A percentile compares a stretch with the other conserved stretches of the same genome.
These are phyloP conservation scores for Spirogloea muscicola DNA, from an alignment of 139 green algal genomes.

Conservation along the genomic window DNA sequence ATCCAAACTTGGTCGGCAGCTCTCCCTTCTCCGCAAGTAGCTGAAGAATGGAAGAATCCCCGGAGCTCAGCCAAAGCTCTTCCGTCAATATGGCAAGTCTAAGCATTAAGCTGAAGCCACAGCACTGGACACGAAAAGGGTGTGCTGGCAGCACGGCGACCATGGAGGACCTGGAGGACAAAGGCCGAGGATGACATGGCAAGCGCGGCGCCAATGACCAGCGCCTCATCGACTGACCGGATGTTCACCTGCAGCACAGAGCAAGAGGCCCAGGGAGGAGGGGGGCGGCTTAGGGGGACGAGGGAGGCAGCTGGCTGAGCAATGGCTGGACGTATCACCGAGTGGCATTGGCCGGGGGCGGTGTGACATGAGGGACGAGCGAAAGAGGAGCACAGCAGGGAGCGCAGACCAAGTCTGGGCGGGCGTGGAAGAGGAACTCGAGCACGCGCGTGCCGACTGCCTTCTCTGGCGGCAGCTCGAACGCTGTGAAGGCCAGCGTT, in stretches of 20 bases:
- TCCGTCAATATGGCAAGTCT: neutral
- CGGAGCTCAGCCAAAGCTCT: no score
- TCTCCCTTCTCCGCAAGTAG: conserved; percentile 81
- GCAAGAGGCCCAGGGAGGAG: no score
- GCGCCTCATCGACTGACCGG: conserved; percentile 64
- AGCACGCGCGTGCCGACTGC: conserved; percentile 78
- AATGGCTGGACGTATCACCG: no score
- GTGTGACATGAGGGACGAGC: no score
- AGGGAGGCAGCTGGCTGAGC: no score
- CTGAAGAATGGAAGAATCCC: conserved; percentile 53
- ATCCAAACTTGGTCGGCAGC: conserved; percentile 75
- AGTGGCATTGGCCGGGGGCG: no score
- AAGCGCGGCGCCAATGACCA: conserved; percentile 92
- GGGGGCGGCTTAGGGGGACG: no score
- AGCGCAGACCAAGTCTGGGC: conserved; percentile 58
- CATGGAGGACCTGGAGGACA: conserved; percentile 75
- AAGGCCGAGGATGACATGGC: conserved; percentile 96
- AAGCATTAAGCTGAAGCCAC: neutral
- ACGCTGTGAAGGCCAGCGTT: conserved; percentile 67
- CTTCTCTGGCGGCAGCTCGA: conserved; percentile 71
- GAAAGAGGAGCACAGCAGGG: no score
- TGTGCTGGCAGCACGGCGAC: neutral
- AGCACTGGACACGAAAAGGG: neutral
- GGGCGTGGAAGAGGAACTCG: conserved; percentile 56
- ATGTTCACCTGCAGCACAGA: conserved; percentile 51